These are phyloP conservation scores for Candida nanaspora DNA, from an alignment of 805 yeast species.

Conservation along the genomic window DNA sequence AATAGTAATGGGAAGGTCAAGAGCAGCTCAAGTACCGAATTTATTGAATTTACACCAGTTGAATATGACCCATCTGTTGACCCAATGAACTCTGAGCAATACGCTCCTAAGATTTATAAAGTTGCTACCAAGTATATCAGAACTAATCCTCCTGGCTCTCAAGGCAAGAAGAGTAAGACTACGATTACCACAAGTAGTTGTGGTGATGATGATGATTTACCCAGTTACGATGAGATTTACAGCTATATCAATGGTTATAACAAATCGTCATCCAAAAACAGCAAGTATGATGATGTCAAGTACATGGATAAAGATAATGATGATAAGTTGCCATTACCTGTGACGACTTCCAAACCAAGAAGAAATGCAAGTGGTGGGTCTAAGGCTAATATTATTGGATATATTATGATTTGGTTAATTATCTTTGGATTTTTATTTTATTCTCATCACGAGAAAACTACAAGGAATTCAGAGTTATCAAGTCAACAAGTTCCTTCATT, in stretches of 20 bases:
- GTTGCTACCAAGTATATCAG: conserved; percentile 10
- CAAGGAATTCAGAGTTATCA: neutral
- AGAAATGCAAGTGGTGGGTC: neutral
- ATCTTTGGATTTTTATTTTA: neutral
- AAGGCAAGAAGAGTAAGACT: neutral
- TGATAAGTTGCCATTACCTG: neutral
- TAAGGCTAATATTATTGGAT: neutral
- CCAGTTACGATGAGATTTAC: neutral
- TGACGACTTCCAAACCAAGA: neutral
- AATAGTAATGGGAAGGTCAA: neutral
- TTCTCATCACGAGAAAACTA: neutral
- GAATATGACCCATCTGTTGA: conserved; percentile 23
- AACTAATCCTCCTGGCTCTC: neutral
- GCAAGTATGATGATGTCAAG: neutral
- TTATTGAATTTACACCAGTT: conserved; percentile 15
- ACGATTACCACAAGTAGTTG: no score
- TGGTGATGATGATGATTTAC: no score
- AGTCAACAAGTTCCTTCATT: neutral
- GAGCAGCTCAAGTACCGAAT: neutral
- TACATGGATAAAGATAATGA: neutral
- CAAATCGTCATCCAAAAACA: neutral
- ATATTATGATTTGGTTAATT: neutral
- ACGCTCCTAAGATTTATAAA: conserved; percentile 22
- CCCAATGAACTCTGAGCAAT: conserved; percentile 25
- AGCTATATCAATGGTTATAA: no score